Evolutionary conservation across 2,329 filamentous ascomycete genomes (phyloP).

Genomic region (Cytospora paraplurivora): DNA sequence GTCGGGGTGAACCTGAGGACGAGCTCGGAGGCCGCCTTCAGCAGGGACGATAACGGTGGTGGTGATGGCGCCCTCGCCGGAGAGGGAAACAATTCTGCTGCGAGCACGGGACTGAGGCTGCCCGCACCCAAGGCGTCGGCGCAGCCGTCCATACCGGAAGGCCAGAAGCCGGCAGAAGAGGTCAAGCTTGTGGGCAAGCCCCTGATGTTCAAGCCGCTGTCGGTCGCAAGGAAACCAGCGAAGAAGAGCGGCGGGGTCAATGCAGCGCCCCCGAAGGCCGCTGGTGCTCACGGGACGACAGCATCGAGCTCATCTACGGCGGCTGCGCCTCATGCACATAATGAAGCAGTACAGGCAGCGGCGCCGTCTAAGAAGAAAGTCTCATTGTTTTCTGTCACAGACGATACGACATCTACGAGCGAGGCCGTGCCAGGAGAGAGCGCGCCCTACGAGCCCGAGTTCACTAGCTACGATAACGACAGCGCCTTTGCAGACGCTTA

Average conservation of each 20-base stretch:
- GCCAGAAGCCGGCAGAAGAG: constrained; percentile 62
- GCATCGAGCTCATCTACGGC: constrained; percentile 21
- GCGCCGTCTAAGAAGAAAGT: constrained; percentile 52
- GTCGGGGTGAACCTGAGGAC: constrained; percentile 77
- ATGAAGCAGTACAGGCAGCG: constrained; percentile 27
- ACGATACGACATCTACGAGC: constrained; percentile 38
- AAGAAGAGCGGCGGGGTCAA: constrained; percentile 56
- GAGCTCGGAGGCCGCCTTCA: constrained; percentile 80
- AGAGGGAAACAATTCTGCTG: constrained; percentile 24
- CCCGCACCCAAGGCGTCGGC: constrained; percentile 43
- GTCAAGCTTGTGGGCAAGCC: constrained; percentile 75
- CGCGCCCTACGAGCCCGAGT: constrained; percentile 42
- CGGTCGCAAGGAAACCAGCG: constrained; percentile 73
- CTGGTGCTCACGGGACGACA: constrained; percentile 21
- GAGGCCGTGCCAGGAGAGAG: constrained; percentile 30
- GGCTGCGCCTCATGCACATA: constrained; percentile 12
- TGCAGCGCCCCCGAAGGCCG: constrained; percentile 22
- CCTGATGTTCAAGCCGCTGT: constrained; percentile 86
- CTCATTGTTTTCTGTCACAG: constrained; percentile 70
- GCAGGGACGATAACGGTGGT: constrained; percentile 47
- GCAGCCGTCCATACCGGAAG: constrained; percentile 54
- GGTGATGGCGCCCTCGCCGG: constrained; percentile 28
- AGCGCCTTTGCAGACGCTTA: constrained; percentile 39
- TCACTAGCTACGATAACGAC: constrained; percentile 35
- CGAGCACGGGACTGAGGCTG: constrained; percentile 38